These are phyloP conservation scores for Cutaneotrichosporon daszewskae DNA, from an alignment of 1,284 basidiomycete species.

Conservation along the genomic window DNA sequence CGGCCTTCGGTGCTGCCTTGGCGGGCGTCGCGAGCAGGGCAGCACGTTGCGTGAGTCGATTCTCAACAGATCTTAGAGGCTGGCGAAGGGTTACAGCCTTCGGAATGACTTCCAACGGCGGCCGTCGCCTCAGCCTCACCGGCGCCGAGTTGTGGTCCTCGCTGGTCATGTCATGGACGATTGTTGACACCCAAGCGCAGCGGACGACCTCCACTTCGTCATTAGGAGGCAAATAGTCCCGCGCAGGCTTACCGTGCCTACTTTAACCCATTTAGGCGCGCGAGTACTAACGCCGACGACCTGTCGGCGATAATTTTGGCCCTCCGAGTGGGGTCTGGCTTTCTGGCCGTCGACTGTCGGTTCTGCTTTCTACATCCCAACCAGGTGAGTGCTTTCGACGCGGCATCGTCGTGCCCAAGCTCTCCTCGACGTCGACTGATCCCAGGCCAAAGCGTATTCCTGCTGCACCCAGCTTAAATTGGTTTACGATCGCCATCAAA, in stretches of 20 bases:
- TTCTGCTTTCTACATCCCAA: constrained; percentile 2
- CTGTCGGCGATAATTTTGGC: not conserved
- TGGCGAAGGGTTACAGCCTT: too few species aligned
- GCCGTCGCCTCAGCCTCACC: not conserved
- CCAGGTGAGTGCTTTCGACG: not conserved
- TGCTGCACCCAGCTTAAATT: constrained; percentile 45
- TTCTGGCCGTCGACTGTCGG: too few species aligned
- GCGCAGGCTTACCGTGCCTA: not conserved
- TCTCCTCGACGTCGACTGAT: too few species aligned
- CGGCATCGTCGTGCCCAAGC: too few species aligned
- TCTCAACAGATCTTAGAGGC: too few species aligned
- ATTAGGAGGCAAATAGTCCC: not conserved
- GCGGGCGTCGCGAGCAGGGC: not conserved
- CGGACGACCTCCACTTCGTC: not conserved
- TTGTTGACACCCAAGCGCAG: not conserved
- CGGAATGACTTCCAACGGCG: too few species aligned
- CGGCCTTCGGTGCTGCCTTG: not conserved
- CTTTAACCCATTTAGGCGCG: not conserved
- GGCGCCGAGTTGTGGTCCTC: not conserved
- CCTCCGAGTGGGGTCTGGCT: too few species aligned
- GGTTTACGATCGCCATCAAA: constrained; percentile 41
- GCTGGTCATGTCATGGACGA: not conserved
- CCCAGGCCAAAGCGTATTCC: constrained; percentile 36
- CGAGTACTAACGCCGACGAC: not conserved
- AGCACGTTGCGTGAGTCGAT: not conserved